Percentiles rank a stretch among this genome's conserved stretches.
Evolutionary conservation across 495 filamentous ascomycete genomes (phyloP).

Genomic region (Xylaria curta): DNA sequence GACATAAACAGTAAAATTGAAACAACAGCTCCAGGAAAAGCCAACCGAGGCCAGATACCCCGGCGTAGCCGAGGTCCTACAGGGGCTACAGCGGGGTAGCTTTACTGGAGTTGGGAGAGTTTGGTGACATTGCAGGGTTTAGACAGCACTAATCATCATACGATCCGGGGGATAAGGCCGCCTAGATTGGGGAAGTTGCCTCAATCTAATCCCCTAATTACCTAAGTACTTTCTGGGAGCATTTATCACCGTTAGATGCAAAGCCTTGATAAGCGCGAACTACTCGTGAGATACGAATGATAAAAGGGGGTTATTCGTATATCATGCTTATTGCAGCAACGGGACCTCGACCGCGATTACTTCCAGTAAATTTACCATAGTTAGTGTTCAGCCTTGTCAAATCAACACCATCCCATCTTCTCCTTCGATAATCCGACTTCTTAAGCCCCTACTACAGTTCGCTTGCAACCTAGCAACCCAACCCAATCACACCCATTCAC

Average conservation of each 20-base stretch:
- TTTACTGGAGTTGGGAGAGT: slow-evolving; percentile 17
- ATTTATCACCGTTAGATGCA: no score
- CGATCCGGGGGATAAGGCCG: slow-evolving; percentile 31
- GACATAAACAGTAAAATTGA: neutral
- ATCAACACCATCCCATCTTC: neutral
- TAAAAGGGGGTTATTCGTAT: neutral
- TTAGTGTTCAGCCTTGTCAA: slow-evolving; percentile 6
- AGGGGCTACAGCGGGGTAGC: slow-evolving; percentile 27
- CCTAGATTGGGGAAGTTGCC: neutral
- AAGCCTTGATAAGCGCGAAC: neutral
- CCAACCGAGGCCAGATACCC: slow-evolving; percentile 26
- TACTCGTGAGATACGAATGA: neutral
- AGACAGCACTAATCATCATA: slow-evolving; percentile 23
- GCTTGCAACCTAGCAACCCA: neutral
- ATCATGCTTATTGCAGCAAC: no score
- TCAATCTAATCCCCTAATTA: no score
- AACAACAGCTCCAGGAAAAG: slow-evolving; percentile 19
- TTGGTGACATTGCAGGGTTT: neutral
- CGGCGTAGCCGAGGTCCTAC: slow-evolving; percentile 24
- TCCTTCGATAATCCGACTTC: neutral
- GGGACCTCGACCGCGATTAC: no score
- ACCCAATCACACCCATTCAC: neutral
- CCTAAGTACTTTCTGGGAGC: no score
- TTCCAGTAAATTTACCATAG: no score
- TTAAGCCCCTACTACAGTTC: neutral